phyloP scores from a whole-genome alignment of 345 rosid genomes.

The Moringa oleifera region DNA sequence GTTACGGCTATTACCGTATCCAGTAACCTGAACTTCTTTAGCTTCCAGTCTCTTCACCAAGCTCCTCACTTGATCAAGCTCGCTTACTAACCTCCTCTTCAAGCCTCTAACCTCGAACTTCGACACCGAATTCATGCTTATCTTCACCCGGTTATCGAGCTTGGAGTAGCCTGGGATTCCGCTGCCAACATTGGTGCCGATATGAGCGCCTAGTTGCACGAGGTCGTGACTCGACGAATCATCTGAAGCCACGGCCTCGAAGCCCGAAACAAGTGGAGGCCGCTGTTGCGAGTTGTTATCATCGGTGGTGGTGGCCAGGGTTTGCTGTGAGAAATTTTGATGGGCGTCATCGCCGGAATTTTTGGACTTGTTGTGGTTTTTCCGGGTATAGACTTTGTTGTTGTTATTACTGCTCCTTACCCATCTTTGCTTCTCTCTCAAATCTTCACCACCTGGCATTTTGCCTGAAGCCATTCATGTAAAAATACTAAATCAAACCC shows the following conservation, averaged over 20 bases:
- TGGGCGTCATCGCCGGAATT: conserved; percentile 13
- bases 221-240: conserved; percentile 32
- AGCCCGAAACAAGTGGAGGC: too few relatives aligned
- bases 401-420: too few relatives aligned
- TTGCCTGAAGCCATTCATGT: too few relatives aligned
- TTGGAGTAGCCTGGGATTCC: conserved; percentile 33
- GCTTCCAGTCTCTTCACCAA: conserved; percentile 80
- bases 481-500: too few relatives aligned
- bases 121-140: conserved; percentile 53
- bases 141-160: conserved; percentile 33
- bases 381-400: too few relatives aligned
- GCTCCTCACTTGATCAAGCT: conserved; percentile 66
- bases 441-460: too few relatives aligned
- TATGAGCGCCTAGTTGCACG: conserved; percentile 17
- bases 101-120: conserved; percentile 51
- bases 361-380: not conserved
- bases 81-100: conserved; percentile 71
- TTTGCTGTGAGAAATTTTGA: conserved; percentile 13
- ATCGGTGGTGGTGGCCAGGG: conserved; percentile 17
- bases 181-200: conserved; percentile 13
- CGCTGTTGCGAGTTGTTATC: conserved; percentile 16
- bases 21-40: conserved; percentile 51
- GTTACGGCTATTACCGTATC: conserved; percentile 22
- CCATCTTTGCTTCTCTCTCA: too few relatives aligned
- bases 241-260: conserved; percentile 30